Evolutionary conservation across 768 basidiomycete species (phyloP).

Genomic region (Russula brevipes): DNA sequence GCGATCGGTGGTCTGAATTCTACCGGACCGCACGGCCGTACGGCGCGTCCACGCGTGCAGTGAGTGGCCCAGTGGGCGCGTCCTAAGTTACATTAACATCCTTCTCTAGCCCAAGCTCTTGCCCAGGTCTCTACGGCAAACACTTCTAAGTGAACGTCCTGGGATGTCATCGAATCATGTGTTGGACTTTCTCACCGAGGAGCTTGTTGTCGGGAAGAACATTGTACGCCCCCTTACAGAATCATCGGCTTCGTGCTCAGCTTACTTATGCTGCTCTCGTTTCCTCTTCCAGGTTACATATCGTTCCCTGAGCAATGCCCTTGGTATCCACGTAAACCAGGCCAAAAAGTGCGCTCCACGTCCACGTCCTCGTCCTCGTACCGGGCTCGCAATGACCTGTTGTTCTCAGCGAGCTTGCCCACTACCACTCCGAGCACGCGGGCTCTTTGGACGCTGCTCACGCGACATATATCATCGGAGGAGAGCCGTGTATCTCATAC

Average conservation of each 20-base stretch:
- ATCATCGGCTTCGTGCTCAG: neutral
- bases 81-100: too few relatives aligned
- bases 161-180: conserved; percentile 27
- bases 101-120: neutral
- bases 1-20: too few relatives aligned
- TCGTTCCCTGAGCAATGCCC: conserved; percentile 65
- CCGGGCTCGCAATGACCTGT: neutral
- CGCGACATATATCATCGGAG: conserved; percentile 72
- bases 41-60: neutral
- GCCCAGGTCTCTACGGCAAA: neutral
- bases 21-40: neutral
- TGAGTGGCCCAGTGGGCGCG: too few relatives aligned
- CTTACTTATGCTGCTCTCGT: neutral
- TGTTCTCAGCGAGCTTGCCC: conserved; percentile 52
- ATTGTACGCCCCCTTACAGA: conserved; percentile 34
- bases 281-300: conserved; percentile 59
- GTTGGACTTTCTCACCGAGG: conserved; percentile 43
- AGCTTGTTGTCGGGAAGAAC: conserved; percentile 41
- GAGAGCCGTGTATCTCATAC: conserved; percentile 35
- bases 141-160: neutral
- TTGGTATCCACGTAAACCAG: conserved; percentile 66
- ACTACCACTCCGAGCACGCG: conserved; percentile 45
- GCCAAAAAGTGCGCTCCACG: conserved; percentile 64
- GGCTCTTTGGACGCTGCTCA: conserved; percentile 40
- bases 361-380: neutral